These are phyloP conservation scores for Vitis hybrid DNA, from an alignment of 177 flowering plant genomes.

Conservation along the genomic window DNA sequence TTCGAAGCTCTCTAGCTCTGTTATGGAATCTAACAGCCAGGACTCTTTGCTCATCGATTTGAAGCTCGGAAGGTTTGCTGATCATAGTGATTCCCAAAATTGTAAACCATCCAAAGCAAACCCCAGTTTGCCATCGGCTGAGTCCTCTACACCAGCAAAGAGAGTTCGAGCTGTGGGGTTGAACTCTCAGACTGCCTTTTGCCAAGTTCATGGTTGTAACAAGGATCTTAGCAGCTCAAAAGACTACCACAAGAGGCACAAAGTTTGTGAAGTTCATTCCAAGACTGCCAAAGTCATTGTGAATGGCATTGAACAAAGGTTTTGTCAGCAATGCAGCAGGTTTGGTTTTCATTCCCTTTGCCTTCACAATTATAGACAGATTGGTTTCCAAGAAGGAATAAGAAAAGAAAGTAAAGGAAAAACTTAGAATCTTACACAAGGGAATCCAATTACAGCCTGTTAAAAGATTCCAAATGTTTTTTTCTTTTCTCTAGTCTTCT, in stretches of 20 bases:
- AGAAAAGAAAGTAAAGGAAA: not conserved
- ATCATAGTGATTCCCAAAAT: conserved; percentile 25
- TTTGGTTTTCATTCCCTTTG: conserved; percentile 12
- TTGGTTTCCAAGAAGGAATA: not conserved
- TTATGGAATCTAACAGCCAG: conserved; percentile 32
- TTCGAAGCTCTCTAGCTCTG: conserved; percentile 39
- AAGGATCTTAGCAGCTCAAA: conserved; percentile 67
- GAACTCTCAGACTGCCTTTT: conserved; percentile 24
- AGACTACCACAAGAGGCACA: conserved; percentile 81
- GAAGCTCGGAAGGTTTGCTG: conserved; percentile 57
- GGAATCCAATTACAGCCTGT: not conserved
- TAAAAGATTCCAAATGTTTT: not conserved
- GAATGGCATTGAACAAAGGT: conserved; percentile 71
- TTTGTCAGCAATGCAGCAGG: conserved; percentile 96
- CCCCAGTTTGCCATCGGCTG: conserved; percentile 17
- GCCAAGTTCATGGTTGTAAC: conserved; percentile 79
- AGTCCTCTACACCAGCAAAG: conserved; percentile 28
- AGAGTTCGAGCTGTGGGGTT: conserved; percentile 19
- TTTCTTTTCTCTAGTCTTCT: too few species aligned
- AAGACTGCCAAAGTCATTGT: conserved; percentile 71
- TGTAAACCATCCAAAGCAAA: conserved; percentile 11
- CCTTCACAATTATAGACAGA: not conserved
- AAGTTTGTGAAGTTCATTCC: conserved; percentile 76
- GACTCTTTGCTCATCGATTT: conserved; percentile 51
- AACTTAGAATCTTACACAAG: not conserved